Evolutionary conservation across 139 green algal genomes (phyloP).

Genomic region (Spirogloea muscicola): DNA sequence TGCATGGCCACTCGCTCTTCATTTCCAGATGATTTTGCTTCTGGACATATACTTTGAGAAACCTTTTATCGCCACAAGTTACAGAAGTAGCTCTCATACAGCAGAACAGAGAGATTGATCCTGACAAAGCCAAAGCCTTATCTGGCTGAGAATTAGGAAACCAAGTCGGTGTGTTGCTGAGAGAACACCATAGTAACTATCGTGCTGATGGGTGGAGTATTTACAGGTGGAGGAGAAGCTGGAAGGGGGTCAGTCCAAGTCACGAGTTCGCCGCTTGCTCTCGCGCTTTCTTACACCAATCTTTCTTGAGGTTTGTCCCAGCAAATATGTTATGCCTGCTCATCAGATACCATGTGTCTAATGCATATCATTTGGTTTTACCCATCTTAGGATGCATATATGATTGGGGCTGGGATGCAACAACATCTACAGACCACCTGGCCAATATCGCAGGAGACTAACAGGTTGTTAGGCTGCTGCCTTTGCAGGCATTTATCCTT

Average conservation of each 20-base stretch:
- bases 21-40: no score
- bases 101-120: background rate
- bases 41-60: background rate
- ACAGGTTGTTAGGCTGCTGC: background rate
- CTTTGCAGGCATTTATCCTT: constrained; percentile 76
- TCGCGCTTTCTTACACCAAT: constrained; percentile 72
- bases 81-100: background rate
- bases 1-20: background rate
- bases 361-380: background rate
- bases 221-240: constrained; percentile 54
- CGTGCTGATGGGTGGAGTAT: constrained; percentile 5
- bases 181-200: no score
- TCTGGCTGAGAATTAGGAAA: no score
- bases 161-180: no score
- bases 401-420: no score
- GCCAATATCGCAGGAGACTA: background rate
- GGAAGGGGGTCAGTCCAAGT: background rate
- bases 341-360: background rate
- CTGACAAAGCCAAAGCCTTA: no score
- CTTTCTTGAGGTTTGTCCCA: constrained; percentile 69
- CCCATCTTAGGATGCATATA: no score
- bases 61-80: background rate
- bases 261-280: constrained; percentile 37
- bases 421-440: background rate
- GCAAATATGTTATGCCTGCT: background rate